phyloP scores from a whole-genome alignment of 2,329 filamentous ascomycete species.

The Phialocephala sp. region DNA sequence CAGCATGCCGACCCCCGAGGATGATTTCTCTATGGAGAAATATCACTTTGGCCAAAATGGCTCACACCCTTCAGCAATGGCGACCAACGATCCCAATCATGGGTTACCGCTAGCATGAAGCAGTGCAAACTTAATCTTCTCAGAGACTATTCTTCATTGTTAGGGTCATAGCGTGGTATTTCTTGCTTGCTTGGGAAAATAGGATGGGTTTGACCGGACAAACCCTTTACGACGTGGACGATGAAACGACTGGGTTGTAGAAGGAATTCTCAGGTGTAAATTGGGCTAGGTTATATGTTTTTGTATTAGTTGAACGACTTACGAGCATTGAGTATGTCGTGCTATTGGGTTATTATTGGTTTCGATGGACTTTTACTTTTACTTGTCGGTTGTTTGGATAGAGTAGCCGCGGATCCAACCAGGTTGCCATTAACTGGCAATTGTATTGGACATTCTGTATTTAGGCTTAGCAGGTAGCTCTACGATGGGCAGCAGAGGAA shows the following conservation, averaged over 20 bases:
- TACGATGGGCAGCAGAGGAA: background rate
- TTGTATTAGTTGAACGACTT: constrained; percentile 18
- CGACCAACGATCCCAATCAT: constrained; percentile 29
- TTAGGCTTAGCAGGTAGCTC: constrained; percentile 9
- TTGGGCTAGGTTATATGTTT: constrained; percentile 24
- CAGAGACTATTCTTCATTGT: background rate
- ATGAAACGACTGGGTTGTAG: constrained; percentile 36
- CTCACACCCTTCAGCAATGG: constrained; percentile 29
- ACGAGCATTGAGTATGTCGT: constrained; percentile 1
- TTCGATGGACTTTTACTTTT: constrained; percentile 4
- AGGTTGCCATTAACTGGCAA: background rate
- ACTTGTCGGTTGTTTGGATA: background rate
- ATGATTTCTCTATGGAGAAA: constrained; percentile 67
- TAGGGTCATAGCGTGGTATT: constrained; percentile 19
- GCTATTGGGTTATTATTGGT: constrained; percentile 19
- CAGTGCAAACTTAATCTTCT: background rate
- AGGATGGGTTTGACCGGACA: constrained; percentile 27
- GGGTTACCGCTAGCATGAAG: constrained; percentile 28
- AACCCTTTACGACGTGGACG: constrained; percentile 35
- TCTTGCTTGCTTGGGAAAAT: constrained; percentile 29
- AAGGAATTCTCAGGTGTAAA: constrained; percentile 33
- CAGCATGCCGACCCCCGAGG: constrained; percentile 70
- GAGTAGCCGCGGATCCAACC: background rate
- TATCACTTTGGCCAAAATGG: constrained; percentile 50
- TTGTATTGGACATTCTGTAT: constrained; percentile 11